Conservation (phyloP, 352 stramenopile species). For the Globisporangium carolinianum region DNA sequence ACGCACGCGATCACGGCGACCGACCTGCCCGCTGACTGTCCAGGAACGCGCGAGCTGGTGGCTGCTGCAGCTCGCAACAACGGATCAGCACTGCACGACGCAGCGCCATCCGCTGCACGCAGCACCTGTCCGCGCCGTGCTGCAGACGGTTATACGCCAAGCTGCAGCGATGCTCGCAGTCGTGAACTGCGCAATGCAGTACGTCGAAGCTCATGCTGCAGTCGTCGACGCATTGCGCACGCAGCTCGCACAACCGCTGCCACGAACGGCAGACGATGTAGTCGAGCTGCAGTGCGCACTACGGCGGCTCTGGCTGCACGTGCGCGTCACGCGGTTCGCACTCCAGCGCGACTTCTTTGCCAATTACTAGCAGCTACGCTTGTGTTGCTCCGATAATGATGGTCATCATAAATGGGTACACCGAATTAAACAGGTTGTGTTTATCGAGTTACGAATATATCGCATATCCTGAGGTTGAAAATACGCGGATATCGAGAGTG, state of each 20-base stretch:
- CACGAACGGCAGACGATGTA: constrained; percentile 8
- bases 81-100: too few relatives aligned
- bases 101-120: background rate
- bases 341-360: constrained; percentile 30
- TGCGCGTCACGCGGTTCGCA: constrained; percentile 25
- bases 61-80: background rate
- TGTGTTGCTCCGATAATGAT: too few relatives aligned
- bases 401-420: too few relatives aligned
- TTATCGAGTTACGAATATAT: background rate
- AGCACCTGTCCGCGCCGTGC: background rate
- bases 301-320: constrained; percentile 13
- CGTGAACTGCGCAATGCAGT: constrained; percentile 3
- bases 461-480: too few relatives aligned
- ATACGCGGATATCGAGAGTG: background rate
- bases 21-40: background rate
- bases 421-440: too few relatives aligned
- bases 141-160: background rate
- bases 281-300: background rate
- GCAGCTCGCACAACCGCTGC: background rate
- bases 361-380: constrained; percentile 6
- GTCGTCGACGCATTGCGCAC: background rate
- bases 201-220: constrained; percentile 4
- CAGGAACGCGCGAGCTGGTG: constrained; percentile 6
- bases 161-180: too few relatives aligned
- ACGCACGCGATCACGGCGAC: too few relatives aligned